A percentile compares a stretch with the other conserved stretches of the same genome.
Evolutionary conservation across 495 filamentous ascomycete genomes (phyloP).

Genomic region (Terfezia boudieri): DNA sequence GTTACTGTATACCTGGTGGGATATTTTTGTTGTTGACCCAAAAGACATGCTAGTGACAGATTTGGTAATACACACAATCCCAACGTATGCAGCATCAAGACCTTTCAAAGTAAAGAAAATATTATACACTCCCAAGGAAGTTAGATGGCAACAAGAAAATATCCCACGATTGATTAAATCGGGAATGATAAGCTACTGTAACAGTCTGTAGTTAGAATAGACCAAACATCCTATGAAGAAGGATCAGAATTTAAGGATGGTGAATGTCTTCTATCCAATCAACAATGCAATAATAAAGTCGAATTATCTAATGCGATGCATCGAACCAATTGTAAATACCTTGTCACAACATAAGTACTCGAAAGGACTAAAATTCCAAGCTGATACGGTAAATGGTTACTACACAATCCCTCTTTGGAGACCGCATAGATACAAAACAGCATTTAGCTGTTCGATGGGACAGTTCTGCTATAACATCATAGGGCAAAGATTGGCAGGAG

Average conservation of each 20-base stretch:
- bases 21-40: background rate
- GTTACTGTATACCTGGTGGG: slow-evolving; percentile 1
- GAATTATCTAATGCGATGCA: background rate
- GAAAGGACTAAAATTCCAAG: background rate
- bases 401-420: background rate
- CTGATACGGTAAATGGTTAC: background rate
- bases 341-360: background rate
- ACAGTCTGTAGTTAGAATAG: background rate
- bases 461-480: slow-evolving; percentile 1
- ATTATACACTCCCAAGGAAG: background rate
- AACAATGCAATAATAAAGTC: background rate
- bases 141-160: background rate
- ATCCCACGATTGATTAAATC: background rate
- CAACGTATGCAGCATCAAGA: background rate
- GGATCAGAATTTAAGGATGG: background rate
- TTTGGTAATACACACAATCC: too few species aligned
- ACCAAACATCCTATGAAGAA: background rate
- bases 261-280: background rate
- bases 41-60: background rate
- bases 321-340: slow-evolving; percentile 1
- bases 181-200: background rate
- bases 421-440: slow-evolving; percentile 1
- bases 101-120: background rate
- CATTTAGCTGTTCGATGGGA: background rate
- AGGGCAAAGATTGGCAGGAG: background rate